Conservation (phyloP, 805 yeast species). For the Starmerella riodocensis region DNA sequence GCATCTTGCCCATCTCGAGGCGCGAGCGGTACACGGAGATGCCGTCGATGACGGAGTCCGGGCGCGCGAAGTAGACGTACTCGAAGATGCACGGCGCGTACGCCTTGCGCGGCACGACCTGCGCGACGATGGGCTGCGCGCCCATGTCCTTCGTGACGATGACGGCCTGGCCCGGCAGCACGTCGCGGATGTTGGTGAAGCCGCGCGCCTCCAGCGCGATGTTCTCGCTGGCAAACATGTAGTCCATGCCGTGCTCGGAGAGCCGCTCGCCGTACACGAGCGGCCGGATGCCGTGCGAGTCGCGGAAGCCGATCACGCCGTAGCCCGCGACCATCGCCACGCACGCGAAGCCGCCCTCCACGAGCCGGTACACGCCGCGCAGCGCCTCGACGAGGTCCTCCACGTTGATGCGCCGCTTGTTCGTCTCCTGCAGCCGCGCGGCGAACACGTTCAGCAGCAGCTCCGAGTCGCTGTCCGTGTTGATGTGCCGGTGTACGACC, state of each 20-base stretch:
- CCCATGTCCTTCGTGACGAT: slow-evolving; percentile 63
- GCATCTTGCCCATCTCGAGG: slow-evolving; percentile 81
- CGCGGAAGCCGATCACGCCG: slow-evolving; percentile 90
- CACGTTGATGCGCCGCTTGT: slow-evolving; percentile 85
- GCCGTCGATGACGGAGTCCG: slow-evolving; percentile 94
- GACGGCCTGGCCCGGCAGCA: slow-evolving; percentile 92
- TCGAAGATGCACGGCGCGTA: slow-evolving; percentile 95
- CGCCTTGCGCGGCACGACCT: slow-evolving; percentile 61
- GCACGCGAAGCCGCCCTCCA: slow-evolving; percentile 97
- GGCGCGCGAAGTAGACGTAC: slow-evolving; percentile 95
- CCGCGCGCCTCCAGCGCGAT: slow-evolving; percentile 91
- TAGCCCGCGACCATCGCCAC: slow-evolving; percentile 91
- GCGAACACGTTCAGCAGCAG: slow-evolving; percentile 82
- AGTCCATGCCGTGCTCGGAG: slow-evolving; percentile 60
- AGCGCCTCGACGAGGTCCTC: slow-evolving; percentile 79
- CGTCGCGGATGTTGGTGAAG: slow-evolving; percentile 63
- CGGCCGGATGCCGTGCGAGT: slow-evolving; percentile 94
- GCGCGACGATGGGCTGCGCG: slow-evolving; percentile 65
- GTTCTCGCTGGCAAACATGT: slow-evolving; percentile 90
- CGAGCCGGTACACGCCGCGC: slow-evolving; percentile 61
- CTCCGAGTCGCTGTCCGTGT: slow-evolving; percentile 94
- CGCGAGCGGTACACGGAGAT: slow-evolving; percentile 87
- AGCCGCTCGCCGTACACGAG: slow-evolving; percentile 71
- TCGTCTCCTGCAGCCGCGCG: slow-evolving; percentile 75
- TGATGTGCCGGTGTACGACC: slow-evolving; percentile 89